These are phyloP conservation scores for Otatea glauca DNA, from an alignment of 176 grass and related monocot genomes.

Conservation along the genomic window DNA sequence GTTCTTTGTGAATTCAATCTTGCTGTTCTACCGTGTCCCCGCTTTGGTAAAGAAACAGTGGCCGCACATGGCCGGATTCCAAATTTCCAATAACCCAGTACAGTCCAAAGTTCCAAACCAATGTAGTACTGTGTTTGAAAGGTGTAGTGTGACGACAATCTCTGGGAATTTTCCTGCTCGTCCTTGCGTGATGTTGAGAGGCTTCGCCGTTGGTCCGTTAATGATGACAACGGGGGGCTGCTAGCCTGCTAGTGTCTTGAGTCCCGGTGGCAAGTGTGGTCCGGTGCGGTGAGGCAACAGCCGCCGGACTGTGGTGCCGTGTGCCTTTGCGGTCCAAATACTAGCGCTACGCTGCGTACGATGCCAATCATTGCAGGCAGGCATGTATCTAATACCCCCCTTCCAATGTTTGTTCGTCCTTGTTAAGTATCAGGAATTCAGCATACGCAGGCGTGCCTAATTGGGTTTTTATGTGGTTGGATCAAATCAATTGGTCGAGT, in stretches of 20 bases:
- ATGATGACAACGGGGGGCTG: not conserved
- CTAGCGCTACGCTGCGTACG: not conserved
- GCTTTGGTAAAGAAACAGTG: not conserved
- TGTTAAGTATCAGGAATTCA: not conserved
- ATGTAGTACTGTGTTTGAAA: not conserved
- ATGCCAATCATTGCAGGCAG: not conserved
- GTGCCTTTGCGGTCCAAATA: not conserved
- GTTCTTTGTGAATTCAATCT: not conserved
- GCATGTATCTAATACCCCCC: not conserved
- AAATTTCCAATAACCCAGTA: not conserved
- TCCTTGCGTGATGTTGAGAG: not conserved
- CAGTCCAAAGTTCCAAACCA: not conserved
- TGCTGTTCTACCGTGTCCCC: not conserved
- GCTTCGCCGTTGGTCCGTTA: not conserved
- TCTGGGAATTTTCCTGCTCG: not conserved
- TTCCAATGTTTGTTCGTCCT: not conserved
- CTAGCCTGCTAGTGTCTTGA: not conserved
- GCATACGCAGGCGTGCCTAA: not conserved
- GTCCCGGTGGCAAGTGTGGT: not conserved
- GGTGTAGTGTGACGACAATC: no score
- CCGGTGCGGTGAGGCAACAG: not conserved
- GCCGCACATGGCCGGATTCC: not conserved
- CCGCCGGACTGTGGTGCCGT: not conserved
- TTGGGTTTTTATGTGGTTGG: not conserved
- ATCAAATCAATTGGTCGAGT: not conserved